phyloP scores from a whole-genome alignment of 2,329 filamentous ascomycete species.

The Didymosphaeria variabile region DNA sequence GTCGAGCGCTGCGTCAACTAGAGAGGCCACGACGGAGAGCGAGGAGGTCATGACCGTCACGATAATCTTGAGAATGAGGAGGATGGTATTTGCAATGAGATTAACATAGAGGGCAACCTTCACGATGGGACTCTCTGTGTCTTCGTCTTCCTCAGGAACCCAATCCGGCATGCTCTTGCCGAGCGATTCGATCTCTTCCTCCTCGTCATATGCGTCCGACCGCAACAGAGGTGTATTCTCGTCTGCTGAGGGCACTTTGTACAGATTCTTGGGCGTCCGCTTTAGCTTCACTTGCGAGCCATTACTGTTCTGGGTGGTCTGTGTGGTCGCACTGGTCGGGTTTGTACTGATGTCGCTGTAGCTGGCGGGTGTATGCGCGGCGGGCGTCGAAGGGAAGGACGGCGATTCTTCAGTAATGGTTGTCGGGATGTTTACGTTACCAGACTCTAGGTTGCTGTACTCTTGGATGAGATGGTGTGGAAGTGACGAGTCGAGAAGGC shows the following conservation, averaged over 20 bases:
- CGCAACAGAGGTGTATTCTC: constrained; percentile 72
- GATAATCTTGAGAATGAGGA: constrained; percentile 78
- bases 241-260: constrained; percentile 69
- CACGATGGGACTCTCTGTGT: constrained; percentile 78
- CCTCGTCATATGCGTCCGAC: constrained; percentile 53
- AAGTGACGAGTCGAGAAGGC: constrained; percentile 88
- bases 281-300: constrained; percentile 46
- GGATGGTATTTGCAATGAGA: constrained; percentile 76
- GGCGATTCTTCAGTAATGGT: constrained; percentile 76
- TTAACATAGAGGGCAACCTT: constrained; percentile 90
- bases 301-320: constrained; percentile 45
- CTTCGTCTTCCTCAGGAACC: constrained; percentile 73
- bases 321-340: constrained; percentile 27
- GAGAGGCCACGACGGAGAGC: constrained; percentile 79
- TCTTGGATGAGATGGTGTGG: constrained; percentile 92
- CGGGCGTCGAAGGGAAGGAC: constrained; percentile 28
- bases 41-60: constrained; percentile 82
- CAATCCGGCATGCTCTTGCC: constrained; percentile 70
- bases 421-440: constrained; percentile 70
- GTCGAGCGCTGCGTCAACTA: constrained; percentile 82
- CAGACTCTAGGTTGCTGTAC: constrained; percentile 73
- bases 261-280: constrained; percentile 82
- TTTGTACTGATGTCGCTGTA: constrained; percentile 26
- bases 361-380: constrained; percentile 26
- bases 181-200: constrained; percentile 56